Base-by-base conservation (phyloP, 2,329 filamentous ascomycete species). In the Exophiala viscosa region DNA sequence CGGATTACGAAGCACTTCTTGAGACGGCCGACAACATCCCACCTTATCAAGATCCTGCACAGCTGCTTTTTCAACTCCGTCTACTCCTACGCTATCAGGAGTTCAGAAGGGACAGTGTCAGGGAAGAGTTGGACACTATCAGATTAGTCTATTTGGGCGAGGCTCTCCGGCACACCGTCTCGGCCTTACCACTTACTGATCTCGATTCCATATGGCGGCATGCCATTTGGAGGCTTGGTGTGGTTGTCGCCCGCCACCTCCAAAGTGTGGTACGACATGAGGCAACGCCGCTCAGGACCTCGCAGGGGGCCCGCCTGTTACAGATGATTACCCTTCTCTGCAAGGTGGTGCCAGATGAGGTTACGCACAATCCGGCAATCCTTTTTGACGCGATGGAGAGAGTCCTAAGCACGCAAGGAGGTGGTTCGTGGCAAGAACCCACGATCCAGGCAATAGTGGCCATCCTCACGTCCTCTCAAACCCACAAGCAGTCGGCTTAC, bases 11-110 rank as follows among this genome's bases (percentile, higher is more conserved):
- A 35, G 23, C 10, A 3, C 47, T 65, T 62, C 66, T 18, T 64
- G 72, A 36, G 54, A 75, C 28, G 60, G 60, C 36, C 64, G 63
- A 23, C 63, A 40, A 45, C 23, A 49, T 50, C 20, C 48, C 59
- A 20, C 60, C 61, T 20, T 75, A 74, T 61, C 53, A 58, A 20
- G 66, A 65, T 15, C 64, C 66, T 17, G 59, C 62, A n/a, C 65
- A 69, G 39, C 71, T 73, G 49, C 60, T 82, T 36, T 68, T 71
- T 8, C 76, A 82, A 34, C 67, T 89, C 35, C 85, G 84, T 76
- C 75, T 88, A 23, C 70, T 90, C 23, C 79, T 86, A 11, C 83
- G 87, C 62, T 85, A 86, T 58, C 78, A 60, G 45, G 58, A 60
- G 43, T 60, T 55, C 36, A 45, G 56, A 15, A 32, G 49, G 17